Conservation (phyloP, 768 basidiomycete species). For the Lepiota brunneoincarnata region DNA sequence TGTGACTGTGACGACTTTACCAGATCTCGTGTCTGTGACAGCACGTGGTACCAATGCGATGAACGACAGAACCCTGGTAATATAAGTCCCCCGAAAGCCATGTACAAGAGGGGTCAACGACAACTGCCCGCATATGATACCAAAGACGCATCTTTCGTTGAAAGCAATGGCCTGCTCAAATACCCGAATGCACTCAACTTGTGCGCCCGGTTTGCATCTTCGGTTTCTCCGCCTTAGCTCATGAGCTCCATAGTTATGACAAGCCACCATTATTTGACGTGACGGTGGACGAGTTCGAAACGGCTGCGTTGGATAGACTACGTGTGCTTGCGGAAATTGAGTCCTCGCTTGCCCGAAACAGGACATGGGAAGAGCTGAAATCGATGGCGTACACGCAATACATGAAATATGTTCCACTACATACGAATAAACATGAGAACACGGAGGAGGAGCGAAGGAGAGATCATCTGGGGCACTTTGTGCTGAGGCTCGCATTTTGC, state of each 20-base stretch:
- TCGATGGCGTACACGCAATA: conserved; percentile 59
- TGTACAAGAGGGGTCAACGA: conserved; percentile 36
- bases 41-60: background rate
- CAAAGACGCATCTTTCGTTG: conserved; percentile 22
- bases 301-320: conserved; percentile 82
- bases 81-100: conserved; percentile 10
- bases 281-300: conserved; percentile 94
- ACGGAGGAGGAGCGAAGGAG: conserved; percentile 65
- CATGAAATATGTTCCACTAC: conserved; percentile 74
- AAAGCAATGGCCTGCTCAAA: conserved; percentile 31
- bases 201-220: conserved; percentile 37
- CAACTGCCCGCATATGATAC: conserved; percentile 20
- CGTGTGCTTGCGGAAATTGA: conserved; percentile 90
- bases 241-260: conserved; percentile 64
- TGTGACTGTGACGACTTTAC: too few relatives aligned
- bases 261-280: conserved; percentile 83
- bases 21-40: conserved; percentile 14
- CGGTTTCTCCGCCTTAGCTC: background rate
- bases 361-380: conserved; percentile 76
- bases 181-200: conserved; percentile 80
- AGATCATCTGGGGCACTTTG: conserved; percentile 92
- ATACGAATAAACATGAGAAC: conserved; percentile 43
- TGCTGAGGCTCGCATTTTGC: conserved; percentile 92
- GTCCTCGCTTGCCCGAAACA: conserved; percentile 80
- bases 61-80: background rate